Conservation (phyloP, 345 rosid species). For the Ailanthus altissimus region DNA sequence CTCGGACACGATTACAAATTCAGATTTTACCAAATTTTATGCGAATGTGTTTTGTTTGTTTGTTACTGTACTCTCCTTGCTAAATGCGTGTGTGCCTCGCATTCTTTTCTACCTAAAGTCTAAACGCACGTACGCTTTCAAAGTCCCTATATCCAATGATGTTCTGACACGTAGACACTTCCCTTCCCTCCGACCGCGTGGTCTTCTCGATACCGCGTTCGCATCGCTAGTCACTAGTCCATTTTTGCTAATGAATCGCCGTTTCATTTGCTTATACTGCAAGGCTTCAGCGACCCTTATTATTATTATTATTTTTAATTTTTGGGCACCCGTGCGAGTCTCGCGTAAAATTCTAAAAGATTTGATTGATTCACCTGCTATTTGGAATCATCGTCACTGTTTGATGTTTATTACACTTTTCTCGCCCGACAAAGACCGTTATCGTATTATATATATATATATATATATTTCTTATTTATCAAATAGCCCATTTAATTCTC, state of each 20-base stretch:
- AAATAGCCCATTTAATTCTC: neutral
- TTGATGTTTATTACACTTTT: neutral
- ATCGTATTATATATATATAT: neutral
- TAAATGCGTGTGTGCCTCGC: slow-evolving; percentile 9
- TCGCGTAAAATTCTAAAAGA: neutral
- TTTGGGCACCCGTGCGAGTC: neutral
- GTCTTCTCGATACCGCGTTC: neutral
- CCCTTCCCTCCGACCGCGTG: neutral
- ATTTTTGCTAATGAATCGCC: neutral
- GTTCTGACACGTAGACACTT: neutral
- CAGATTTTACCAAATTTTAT: slow-evolving; percentile 7
- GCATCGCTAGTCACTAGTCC: neutral
- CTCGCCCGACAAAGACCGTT: neutral
- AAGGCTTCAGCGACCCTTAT: neutral
- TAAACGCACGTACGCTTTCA: neutral
- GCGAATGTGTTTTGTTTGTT: neutral
- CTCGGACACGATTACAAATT: neutral
- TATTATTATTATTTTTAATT: too few relatives aligned
- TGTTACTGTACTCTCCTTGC: neutral
- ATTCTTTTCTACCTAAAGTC: neutral
- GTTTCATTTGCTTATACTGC: neutral
- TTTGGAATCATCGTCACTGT: neutral
- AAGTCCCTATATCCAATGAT: neutral
- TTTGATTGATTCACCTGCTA: neutral
- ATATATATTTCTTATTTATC: neutral